Evolutionary conservation across 2,329 filamentous ascomycete species (phyloP).

Genomic region (Colletotrichum caudatum): DNA sequence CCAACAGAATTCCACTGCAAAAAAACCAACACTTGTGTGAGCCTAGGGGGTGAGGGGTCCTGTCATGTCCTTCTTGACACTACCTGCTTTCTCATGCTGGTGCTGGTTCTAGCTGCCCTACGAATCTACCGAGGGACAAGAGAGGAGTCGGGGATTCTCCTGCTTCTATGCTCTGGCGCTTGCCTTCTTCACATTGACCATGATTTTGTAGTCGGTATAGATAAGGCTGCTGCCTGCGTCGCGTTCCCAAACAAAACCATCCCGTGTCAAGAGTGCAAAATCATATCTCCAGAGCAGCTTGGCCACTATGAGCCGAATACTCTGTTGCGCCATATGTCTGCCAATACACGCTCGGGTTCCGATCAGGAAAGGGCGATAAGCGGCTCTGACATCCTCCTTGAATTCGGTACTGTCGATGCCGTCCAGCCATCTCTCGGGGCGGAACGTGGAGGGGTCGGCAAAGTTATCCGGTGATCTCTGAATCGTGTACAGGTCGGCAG

Average conservation of each 20-base stretch:
- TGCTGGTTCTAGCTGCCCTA: too few relatives aligned
- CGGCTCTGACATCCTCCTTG: not conserved
- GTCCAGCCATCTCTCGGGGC: not conserved
- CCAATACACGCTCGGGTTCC: not conserved
- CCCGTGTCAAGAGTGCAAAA: not conserved
- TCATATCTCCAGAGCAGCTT: slow-evolving; percentile 1
- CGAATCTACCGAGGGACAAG: too few relatives aligned
- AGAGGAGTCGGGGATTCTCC: too few relatives aligned
- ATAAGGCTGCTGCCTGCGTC: not conserved
- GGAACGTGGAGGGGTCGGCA: not conserved
- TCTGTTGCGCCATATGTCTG: not conserved
- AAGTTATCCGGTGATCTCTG: slow-evolving; percentile 50
- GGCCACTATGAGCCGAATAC: not conserved
- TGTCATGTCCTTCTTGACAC: too few relatives aligned
- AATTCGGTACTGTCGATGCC: not conserved
- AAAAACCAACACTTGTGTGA: too few relatives aligned
- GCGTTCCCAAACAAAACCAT: not conserved
- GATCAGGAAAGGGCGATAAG: slow-evolving; percentile 5
- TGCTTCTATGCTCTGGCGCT: not conserved
- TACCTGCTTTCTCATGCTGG: too few relatives aligned
- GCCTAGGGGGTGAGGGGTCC: too few relatives aligned
- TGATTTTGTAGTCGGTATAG: slow-evolving; percentile 2
- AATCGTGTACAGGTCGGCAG: slow-evolving; percentile 42
- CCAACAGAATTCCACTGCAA: too few relatives aligned
- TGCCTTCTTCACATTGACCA: not conserved